Base-by-base conservation (phyloP, 345 rosid species). In the Psidium guajava region DNA sequence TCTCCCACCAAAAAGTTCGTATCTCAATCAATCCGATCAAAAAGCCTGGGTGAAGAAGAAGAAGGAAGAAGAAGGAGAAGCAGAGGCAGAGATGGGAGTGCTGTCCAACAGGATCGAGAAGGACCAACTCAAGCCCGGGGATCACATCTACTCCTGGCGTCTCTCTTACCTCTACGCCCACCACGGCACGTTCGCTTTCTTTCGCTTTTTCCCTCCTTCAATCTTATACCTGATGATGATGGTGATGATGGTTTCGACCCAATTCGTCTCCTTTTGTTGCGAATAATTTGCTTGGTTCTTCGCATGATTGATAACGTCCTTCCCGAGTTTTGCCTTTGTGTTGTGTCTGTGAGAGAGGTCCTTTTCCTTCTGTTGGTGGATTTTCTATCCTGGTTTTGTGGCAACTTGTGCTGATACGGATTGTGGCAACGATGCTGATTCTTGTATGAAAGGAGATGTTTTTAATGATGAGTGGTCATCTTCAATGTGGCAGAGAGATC, bases 71-170 rank as follows among this genome's bases (percentile, higher is more conserved):
- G 36, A 36, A 36, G 36, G 36, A 36, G 36, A 36, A 3, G 36
- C 36, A 36, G 36, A 36, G 36, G 36, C 36, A 7, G 1, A 24
- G 83, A 95, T 96, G 93, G 95, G 96, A 40, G 83, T 96, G 69
- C 74, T 94, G 20, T 93, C 96, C 2, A 91, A 96, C 89, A 87
- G 84, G 86, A 91, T 95, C 88, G 52, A 75, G 11, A 91, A 90
- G 82, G 94, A 94, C 25, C 87, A 91, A 47, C 84, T 95, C 5
- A 91, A 92, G 84, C 58, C 94, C 10, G 97, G 97, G 21, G 97
- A 95, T 91, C 99, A 96, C 87, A 93, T 96, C 85, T 96, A 95
- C 85, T 92, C 99, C 6, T 96, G 98, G 97, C 91, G 97, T 58
- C 86, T 73, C 52, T 94, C 92, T 86, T 96, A 91, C 89, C 40